Evolutionary conservation across 441 rosid species (phyloP).

Genomic region (Adansonia grandidieri): DNA sequence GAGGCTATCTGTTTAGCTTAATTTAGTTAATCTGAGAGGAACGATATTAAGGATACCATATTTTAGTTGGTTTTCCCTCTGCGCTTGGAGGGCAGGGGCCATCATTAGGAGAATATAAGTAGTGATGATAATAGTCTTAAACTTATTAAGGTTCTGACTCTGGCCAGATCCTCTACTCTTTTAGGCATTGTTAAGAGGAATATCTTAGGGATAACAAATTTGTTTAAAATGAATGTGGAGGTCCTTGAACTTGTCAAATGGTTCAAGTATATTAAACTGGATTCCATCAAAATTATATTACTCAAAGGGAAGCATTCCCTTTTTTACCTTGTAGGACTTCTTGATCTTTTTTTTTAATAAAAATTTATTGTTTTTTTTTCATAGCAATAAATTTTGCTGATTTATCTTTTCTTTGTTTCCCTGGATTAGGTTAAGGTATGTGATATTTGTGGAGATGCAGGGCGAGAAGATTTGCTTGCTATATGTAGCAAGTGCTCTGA

Average conservation of each 20-base stretch:
- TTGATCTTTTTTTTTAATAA: background rate
- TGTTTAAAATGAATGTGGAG: background rate
- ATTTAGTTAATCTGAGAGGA: background rate
- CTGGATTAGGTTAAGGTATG: constrained; percentile 94
- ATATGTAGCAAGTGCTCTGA: constrained; percentile 90
- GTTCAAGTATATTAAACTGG: background rate
- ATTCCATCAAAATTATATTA: background rate
- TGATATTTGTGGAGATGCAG: constrained; percentile 99
- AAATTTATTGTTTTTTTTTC: background rate
- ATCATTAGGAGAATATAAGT: background rate
- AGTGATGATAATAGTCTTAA: background rate
- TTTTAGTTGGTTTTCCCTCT: background rate
- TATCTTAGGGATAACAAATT: background rate
- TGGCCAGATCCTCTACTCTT: background rate
- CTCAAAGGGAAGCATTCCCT: background rate
- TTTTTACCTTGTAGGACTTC: background rate
- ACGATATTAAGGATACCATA: background rate
- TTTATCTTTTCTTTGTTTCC: constrained; percentile 11
- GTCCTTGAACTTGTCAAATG: constrained; percentile 1
- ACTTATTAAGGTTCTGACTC: background rate
- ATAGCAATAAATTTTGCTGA: background rate
- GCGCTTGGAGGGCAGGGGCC: background rate
- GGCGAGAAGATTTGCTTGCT: constrained; percentile 95
- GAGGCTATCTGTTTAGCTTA: background rate
- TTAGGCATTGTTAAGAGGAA: background rate